phyloP scores from a whole-genome alignment of 768 basidiomycete species.

The Gloeostereum incarnatum region DNA sequence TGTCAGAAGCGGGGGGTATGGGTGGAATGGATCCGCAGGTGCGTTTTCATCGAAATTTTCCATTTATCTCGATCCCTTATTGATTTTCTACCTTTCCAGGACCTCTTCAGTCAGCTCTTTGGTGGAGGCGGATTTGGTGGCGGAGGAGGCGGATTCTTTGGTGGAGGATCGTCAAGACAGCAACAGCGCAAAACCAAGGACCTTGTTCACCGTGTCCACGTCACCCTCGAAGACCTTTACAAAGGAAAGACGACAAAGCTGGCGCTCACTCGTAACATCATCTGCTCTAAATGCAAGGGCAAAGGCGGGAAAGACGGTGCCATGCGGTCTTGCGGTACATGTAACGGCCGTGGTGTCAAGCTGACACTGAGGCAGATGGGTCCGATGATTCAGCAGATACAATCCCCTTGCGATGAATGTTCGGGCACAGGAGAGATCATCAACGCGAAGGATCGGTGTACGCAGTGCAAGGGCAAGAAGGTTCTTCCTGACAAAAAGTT shows the following conservation, averaged over 20 bases:
- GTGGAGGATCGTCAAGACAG: conserved; percentile 51
- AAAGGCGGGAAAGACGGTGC: conserved; percentile 98
- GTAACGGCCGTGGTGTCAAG: conserved; percentile 86
- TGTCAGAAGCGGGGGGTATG: conserved; percentile 81
- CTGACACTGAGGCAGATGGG: conserved; percentile 94
- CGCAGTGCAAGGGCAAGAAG: conserved; percentile 93
- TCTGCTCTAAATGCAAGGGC: conserved; percentile 91
- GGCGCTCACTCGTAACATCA: conserved; percentile 88
- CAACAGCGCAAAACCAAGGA: conserved; percentile 95
- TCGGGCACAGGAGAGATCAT: conserved; percentile 92
- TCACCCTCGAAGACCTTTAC: conserved; percentile 97
- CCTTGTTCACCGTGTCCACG: conserved; percentile 92
- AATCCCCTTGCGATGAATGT: conserved; percentile 91
- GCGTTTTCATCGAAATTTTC: conserved; percentile 13
- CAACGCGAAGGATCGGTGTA: conserved; percentile 88
- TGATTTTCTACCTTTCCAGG: conserved; percentile 30
- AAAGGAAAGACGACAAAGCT: conserved; percentile 98
- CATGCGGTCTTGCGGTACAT: conserved; percentile 66
- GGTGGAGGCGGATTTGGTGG: conserved; percentile 62
- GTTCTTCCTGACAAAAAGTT: conserved; percentile 91
- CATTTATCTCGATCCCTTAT: background rate
- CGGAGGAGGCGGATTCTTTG: conserved; percentile 73
- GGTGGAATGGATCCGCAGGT: conserved; percentile 96
- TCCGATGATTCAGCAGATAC: conserved; percentile 99
- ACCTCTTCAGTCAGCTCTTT: conserved; percentile 95